Base-by-base conservation (phyloP, 2,329 filamentous ascomycete species). In the Alternaria panax region DNA sequence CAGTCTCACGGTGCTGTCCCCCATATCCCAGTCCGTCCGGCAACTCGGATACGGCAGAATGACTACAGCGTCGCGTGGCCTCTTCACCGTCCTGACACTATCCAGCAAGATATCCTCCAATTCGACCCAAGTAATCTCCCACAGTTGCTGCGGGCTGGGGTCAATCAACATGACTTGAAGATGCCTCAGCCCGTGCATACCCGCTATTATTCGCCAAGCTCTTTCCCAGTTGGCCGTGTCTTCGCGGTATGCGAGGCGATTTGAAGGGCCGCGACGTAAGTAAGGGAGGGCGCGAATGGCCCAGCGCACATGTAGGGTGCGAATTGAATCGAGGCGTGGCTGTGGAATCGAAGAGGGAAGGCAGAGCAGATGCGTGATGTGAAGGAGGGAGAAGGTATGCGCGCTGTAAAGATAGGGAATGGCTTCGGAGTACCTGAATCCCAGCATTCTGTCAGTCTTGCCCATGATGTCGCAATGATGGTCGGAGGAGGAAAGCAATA, bases 201-300 rank as follows among this genome's bases (percentile, higher is more conserved):
- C 38, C 0, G 71, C 66, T 16, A 78, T 42, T 0, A 74, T 72
- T 0, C 28, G 28, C 75, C 75, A 78, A 1, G 54, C 69, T 3
- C 62, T 65, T 45, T 72, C 67, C 75, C 75, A 78, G 42, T 75
- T 75, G 28, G 54, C 59, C 1, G 75, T 77, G 25, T 78, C 75
- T 43, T 78, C 75, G 25, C 67, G 73, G 47, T 76, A 78, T 3
- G 74, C 74, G 25, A 69, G 60, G 18, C 64, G 66, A 3, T 65
- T 62, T 0, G 62, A 57, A 2, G 60, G 54, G 2, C 63, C 63
- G 27, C 75, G 73, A 7, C 69, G 64, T 14, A 76, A 59, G 42
- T 74, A 74, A 5, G 75, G 75, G 4, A 78, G 60, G 0, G 69
- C 75, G 51, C 75, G 75, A 22, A 78, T 73, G 2, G 69, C 56